Percentiles rank a stretch among this genome's conserved stretches.
Evolutionary conservation across 371 early-diverging fungal species (phyloP).

Genomic region (Mucor mucedo): DNA sequence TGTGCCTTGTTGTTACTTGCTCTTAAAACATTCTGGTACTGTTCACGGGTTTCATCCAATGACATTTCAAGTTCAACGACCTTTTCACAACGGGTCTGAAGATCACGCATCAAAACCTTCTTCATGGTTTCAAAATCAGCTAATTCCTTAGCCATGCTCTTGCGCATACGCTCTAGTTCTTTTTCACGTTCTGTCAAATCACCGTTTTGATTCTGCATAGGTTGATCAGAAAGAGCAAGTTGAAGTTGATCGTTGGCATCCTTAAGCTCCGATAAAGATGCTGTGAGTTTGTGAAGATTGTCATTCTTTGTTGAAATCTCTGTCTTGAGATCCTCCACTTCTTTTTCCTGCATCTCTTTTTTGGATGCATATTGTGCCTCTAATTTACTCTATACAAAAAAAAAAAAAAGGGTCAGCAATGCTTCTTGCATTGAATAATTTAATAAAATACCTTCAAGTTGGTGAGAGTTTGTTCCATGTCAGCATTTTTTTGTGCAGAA

Average conservation of each 20-base stretch:
- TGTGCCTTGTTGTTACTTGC: slow-evolving; percentile 84
- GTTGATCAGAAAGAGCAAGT: slow-evolving; percentile 38
- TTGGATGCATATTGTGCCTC: slow-evolving; percentile 58
- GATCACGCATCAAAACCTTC: slow-evolving; percentile 93
- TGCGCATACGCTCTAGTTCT: slow-evolving; percentile 87
- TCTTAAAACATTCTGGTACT: slow-evolving; percentile 83
- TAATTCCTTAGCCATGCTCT: slow-evolving; percentile 90
- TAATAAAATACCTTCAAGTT: slow-evolving; percentile 66
- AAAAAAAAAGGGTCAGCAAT: too few relatives aligned
- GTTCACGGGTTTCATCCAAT: slow-evolving; percentile 90
- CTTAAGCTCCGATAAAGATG: slow-evolving; percentile 46
- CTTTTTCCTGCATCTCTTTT: slow-evolving; percentile 72
- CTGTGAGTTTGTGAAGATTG: slow-evolving; percentile 70
- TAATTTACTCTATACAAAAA: slow-evolving; percentile 61
- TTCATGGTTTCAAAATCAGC: slow-evolving; percentile 96
- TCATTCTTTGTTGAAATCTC: slow-evolving; percentile 74
- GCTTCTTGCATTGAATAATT: not conserved
- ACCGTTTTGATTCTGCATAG: slow-evolving; percentile 21
- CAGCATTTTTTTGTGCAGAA: slow-evolving; percentile 59
- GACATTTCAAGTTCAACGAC: slow-evolving; percentile 94
- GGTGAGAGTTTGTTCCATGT: slow-evolving; percentile 73
- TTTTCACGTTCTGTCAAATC: slow-evolving; percentile 72
- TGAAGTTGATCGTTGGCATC: slow-evolving; percentile 27
- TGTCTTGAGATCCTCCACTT: slow-evolving; percentile 76
- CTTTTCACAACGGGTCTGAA: slow-evolving; percentile 95